These are phyloP conservation scores for Erythrophleum ivorense DNA, from an alignment of 331 rosid genomes.

Conservation along the genomic window DNA sequence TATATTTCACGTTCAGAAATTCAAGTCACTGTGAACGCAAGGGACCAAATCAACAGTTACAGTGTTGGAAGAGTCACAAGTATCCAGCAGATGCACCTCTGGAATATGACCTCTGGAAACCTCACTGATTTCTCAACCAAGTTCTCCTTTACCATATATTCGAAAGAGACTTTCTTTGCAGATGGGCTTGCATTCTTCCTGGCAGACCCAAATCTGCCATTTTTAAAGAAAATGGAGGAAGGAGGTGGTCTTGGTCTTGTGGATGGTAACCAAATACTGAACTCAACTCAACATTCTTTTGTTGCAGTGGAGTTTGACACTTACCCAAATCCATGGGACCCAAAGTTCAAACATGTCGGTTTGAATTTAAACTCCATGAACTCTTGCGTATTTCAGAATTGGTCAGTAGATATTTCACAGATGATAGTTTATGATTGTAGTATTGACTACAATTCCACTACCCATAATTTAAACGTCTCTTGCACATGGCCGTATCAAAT, in stretches of 20 bases:
- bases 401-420: neutral
- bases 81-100: neutral
- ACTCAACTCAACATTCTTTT: constrained; percentile 17
- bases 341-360: neutral
- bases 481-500: constrained; percentile 30
- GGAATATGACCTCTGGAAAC: constrained; percentile 24
- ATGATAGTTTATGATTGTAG: neutral
- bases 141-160: constrained; percentile 42
- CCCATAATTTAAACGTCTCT: constrained; percentile 12
- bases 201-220: neutral
- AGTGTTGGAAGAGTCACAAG: constrained; percentile 28
- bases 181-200: constrained; percentile 45
- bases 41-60: neutral
- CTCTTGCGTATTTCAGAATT: neutral
- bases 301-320: constrained; percentile 55
- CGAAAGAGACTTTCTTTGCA: neutral
- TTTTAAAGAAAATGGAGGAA: neutral
- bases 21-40: constrained; percentile 10
- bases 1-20: neutral
- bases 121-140: constrained; percentile 33
- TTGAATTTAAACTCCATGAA: constrained; percentile 30
- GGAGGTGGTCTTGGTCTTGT: constrained; percentile 38
- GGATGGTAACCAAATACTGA: neutral
- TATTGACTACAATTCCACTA: constrained; percentile 26
- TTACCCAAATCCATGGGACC: constrained; percentile 27